Base-by-base conservation (phyloP, 169 alveolate genomes). In the Plasmodium vinckei region DNA sequence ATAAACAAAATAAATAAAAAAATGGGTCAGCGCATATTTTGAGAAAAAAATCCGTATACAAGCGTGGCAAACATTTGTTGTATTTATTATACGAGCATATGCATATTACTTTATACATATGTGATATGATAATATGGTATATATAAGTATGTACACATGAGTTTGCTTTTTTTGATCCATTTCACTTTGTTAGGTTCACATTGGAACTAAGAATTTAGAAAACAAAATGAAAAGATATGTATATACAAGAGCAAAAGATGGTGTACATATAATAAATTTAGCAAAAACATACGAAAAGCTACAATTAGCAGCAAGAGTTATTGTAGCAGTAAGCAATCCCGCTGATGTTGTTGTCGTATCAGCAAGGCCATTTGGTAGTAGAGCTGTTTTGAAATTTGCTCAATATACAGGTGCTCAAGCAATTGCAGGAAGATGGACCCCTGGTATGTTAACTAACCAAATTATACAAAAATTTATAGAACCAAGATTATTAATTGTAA, bases 371-470 rank as follows among this genome's bases (percentile, higher is more conserved):
- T 94, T 94, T 79, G 99, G 99, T 63, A 97, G 99, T 91, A 96
- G 99, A 87, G 99, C 99, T 1, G 99, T 98, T 72, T 96, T 98
- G 72, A 99, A 99, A 95, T 98, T 98, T 94, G 97, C 99, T 33
- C 98, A 97, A 93, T 97, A 97, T 95, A 96, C 98, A 51, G 99
- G 98, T n/a, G 98, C 99, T 60, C 98, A 97, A 91, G 96, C 99
- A 17, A 92, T 97, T 87, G 99, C 99, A 1, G 98, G 99, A 39
- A 97, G 99, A 89, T 99, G 99, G 99, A 97, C 99, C 21, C 99
- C 99, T 15, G 99, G 99, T 56, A 98, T 99, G 87, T 94, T 99
- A 72, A 99, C 99, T 56, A 99, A 99, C 93, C 99, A 98, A 93
- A 98, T 97, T 88, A 98, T 99, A 21, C 97, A 97, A 94, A 97